Evolutionary conservation across 2,329 filamentous ascomycete genomes (phyloP), one percentile per base, ranked within the genome.

Genomic region (Ilyonectria sp.): DNA sequence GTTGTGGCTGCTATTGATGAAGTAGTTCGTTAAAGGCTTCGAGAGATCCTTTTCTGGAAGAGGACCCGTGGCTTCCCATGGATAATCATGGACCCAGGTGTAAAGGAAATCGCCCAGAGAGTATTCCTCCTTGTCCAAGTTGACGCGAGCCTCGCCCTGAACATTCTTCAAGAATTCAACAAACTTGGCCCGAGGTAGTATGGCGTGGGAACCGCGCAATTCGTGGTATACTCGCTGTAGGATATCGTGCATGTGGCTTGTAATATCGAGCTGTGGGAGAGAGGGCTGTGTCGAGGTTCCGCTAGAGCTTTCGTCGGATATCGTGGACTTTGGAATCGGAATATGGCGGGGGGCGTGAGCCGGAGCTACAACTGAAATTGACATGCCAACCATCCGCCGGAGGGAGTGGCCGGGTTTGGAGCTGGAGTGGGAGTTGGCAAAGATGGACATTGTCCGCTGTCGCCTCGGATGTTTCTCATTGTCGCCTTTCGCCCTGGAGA

Each of bases 1-100:
- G 79, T 98, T 98, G 84, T 98, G 95, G 77, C 94, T 97, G 72
- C 94, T 97, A 69, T 92, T 97, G 79, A 98, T 95, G 80, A 94
- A 98, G 83, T 98, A 98, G 78, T 97, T 94, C 53, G 92, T 93
- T 65, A 97, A 86, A 4, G 94, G 93, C 59, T 87, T 89, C 0
- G 87, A 87, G 35, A 90, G 78, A 76, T 94, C 91, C 65, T 89
- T 85, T 69, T 82, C 75, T 33, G 82, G 79, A 23, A 81, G 78
- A n/a, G 85, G 83, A 70, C 76, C 80, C 21, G 81, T 73, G 4
- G 86, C 86, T 35, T 84, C 78, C 75, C 83, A 82, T 33, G 80
- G 81, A 55, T 83, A 85, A 7, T 77, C 71, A 47, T 80, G 77
- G 71, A 80, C 81, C 85, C 85, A 87, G 21, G 81, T 76, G 70